Evolutionary conservation across 371 early-diverging fungal genomes (phyloP), one percentile per base, ranked within the genome.

Genomic region (Capillidium heterosporum): DNA sequence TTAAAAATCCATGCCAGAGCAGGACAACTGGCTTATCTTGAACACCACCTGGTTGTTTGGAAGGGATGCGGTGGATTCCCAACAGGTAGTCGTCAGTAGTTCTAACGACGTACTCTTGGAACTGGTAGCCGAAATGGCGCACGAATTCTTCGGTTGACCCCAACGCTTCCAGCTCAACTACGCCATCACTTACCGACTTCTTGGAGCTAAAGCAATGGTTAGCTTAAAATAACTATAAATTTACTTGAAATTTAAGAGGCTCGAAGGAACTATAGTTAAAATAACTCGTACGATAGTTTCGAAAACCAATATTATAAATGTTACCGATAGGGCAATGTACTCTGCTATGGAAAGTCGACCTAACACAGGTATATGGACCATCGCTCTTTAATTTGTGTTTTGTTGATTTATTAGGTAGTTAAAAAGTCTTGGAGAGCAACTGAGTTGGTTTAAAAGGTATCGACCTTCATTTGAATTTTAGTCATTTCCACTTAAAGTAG

Each of bases 1-100:
- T 91, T 69, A 93, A 71, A 65, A 93, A 89, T 0, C 96, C 96
- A 63, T 95, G 95, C 76, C 89, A 89, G 8, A 95, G 71, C 40
- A 95, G 65, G 1, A 94, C 94, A 10, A 87, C 91, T 0, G 96
- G 94, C 32, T 74, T 68, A 32, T 48, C 59, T n/a, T 32, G 63
- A 57, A n/a, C 62, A 62, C 7, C 31, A 39, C 15, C 32, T 35
- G 21, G 62, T 53, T 55, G 59, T 57, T 23, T 44, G 21, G 43
- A 63, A 0, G 87, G 85, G 29, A 95, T 87, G 23, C 94, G 81
- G 57, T 92, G 93, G 2, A 87, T 72, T 41, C 85, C 83, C n/a
- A 95, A 69, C 0, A 92, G 67, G 65, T 86, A 95, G 24, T 87
- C 87, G 59, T 95, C 95, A 56, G 69, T 70, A 1, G 93, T 92